Percentiles rank a stretch among this genome's conserved stretches.
These are phyloP conservation scores for Eimeria falciformis DNA, from an alignment of 169 alveolate genomes.

Conservation along the genomic window DNA sequence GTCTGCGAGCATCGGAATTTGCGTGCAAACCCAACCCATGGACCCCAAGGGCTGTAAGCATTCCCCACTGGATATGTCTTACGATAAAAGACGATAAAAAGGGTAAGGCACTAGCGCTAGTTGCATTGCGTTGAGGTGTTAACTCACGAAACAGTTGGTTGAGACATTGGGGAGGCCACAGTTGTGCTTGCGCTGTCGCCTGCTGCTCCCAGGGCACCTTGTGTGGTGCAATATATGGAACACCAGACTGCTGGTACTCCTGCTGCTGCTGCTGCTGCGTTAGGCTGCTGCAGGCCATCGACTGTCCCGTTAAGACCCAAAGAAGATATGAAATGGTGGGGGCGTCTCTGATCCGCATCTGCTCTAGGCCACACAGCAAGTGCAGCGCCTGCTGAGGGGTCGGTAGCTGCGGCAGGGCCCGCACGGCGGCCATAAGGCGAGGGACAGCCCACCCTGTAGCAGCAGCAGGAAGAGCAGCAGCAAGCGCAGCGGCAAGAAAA, in stretches of 20 bases:
- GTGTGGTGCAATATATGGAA: background rate
- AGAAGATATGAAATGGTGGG: slow-evolving; percentile 3
- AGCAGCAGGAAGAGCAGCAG: slow-evolving; percentile 6
- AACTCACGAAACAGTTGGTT: background rate
- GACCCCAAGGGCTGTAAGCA: too few species aligned
- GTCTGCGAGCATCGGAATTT: background rate
- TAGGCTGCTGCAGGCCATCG: background rate
- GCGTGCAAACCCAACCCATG: too few species aligned
- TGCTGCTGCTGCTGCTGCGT: background rate
- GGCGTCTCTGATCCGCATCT: slow-evolving; percentile 12
- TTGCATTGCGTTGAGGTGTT: background rate
- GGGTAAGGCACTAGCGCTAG: too few species aligned
- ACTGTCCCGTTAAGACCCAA: background rate
- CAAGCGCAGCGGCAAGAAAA: background rate
- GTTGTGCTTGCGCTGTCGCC: background rate
- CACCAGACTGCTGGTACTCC: background rate
- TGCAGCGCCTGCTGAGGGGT: slow-evolving; percentile 16
- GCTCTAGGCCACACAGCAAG: background rate
- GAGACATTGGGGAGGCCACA: background rate
- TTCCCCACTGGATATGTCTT: too few species aligned
- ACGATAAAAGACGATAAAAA: too few species aligned
- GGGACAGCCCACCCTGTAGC: slow-evolving; percentile 47
- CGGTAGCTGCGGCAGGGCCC: background rate
- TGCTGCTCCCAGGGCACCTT: background rate
- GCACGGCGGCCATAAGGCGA: background rate